Evolutionary conservation across 371 early-diverging fungal species (phyloP).

Genomic region (Thermomucor indicae-seudaticae): DNA sequence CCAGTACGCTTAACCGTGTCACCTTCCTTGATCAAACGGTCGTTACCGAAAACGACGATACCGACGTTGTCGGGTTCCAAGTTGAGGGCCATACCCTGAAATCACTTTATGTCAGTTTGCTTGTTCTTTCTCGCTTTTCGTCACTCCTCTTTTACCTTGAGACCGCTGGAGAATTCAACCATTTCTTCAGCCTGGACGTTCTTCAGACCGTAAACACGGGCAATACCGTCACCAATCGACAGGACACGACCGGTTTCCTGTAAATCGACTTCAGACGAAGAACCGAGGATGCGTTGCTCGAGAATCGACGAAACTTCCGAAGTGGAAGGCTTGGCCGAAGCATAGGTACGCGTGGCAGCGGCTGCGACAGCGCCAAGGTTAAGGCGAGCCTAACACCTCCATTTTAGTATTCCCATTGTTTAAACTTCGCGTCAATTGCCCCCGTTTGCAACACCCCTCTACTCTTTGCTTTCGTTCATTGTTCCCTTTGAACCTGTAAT

Average conservation of each 20-base stretch:
- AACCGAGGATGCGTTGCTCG: slow-evolving; percentile 89
- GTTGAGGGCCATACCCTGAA: slow-evolving; percentile 95
- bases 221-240: slow-evolving; percentile 98
- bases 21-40: slow-evolving; percentile 86
- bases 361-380: slow-evolving; percentile 55
- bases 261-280: slow-evolving; percentile 72
- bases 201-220: slow-evolving; percentile 92
- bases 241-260: slow-evolving; percentile 95
- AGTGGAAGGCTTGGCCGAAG: slow-evolving; percentile 60
- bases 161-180: slow-evolving; percentile 96
- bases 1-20: slow-evolving; percentile 92
- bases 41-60: slow-evolving; percentile 98
- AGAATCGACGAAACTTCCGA: slow-evolving; percentile 86
- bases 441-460: too few species aligned
- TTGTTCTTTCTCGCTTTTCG: neutral
- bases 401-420: too few species aligned
- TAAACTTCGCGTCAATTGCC: too few species aligned
- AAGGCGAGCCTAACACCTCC: slow-evolving; percentile 48
- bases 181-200: slow-evolving; percentile 97
- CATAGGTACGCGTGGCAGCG: slow-evolving; percentile 41
- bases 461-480: too few species aligned
- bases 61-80: slow-evolving; percentile 97
- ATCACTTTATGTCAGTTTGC: neutral
- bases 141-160: slow-evolving; percentile 57
- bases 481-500: too few species aligned